Evolutionary conservation across 495 filamentous ascomycete genomes (phyloP).

Genomic region (Penicillium turbatum): DNA sequence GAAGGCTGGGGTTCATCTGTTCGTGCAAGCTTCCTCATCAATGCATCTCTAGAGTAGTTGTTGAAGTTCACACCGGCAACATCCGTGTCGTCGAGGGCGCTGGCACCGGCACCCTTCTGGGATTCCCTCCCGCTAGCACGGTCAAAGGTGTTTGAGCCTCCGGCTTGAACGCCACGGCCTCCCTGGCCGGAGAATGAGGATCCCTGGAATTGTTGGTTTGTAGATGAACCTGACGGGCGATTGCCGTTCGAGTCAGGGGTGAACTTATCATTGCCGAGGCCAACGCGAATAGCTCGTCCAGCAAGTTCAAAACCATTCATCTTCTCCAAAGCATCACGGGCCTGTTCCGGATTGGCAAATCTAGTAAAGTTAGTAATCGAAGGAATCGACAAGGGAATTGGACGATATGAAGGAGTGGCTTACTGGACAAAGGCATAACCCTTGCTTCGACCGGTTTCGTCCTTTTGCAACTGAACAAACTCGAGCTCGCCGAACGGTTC

Average conservation of each 20-base stretch:
- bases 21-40: conserved; percentile 96
- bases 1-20: conserved; percentile 77
- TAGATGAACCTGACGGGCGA: conserved; percentile 73
- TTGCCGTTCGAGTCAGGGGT: conserved; percentile 95
- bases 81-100: conserved; percentile 96
- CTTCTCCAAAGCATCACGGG: conserved; percentile 90
- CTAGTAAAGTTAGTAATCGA: conserved; percentile 40
- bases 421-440: conserved; percentile 99
- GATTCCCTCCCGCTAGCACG: conserved; percentile 86
- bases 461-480: conserved; percentile 95
- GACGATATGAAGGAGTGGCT: conserved; percentile 35
- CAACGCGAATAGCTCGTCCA: conserved; percentile 95
- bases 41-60: conserved; percentile 94
- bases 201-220: conserved; percentile 79
- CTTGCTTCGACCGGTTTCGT: conserved; percentile 83
- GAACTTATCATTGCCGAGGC: conserved; percentile 99
- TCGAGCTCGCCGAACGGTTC: conserved; percentile 98
- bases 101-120: conserved; percentile 86
- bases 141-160: conserved; percentile 78
- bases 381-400: conserved; percentile 1
- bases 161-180: conserved; percentile 81
- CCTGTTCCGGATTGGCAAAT: conserved; percentile 87
- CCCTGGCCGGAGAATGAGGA: conserved; percentile 91
- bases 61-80: conserved; percentile 98
- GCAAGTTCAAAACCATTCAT: conserved; percentile 99